Evolutionary conservation across 768 basidiomycete genomes (phyloP).

Genomic region (Kwoniella europaea): DNA sequence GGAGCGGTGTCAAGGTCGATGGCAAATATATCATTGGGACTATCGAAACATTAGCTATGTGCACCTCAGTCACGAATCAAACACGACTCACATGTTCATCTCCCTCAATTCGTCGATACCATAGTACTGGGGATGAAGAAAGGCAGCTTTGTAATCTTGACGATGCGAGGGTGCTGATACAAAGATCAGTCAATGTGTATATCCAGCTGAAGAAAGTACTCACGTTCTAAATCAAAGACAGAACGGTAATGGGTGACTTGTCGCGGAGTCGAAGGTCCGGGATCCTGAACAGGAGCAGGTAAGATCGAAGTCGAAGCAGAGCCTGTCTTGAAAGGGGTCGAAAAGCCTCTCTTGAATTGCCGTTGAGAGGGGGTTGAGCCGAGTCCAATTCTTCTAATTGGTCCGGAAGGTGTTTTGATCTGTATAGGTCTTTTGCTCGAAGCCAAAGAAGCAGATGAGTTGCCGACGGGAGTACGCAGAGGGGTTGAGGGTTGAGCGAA

Average conservation of each 20-base stretch:
- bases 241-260: conserved; percentile 4
- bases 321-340: conserved; percentile 49
- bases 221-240: conserved; percentile 45
- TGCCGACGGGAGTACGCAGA: conserved; percentile 27
- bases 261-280: background rate
- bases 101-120: conserved; percentile 32
- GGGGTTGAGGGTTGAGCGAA: conserved; percentile 26
- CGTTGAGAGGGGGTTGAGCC: conserved; percentile 39
- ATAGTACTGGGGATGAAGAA: conserved; percentile 46
- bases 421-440: conserved; percentile 28
- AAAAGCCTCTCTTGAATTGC: conserved; percentile 33
- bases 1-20: conserved; percentile 39
- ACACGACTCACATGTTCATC: conserved; percentile 40
- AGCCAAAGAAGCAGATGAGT: conserved; percentile 9
- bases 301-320: background rate
- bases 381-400: conserved; percentile 46
- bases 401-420: conserved; percentile 35
- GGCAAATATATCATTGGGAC: conserved; percentile 46
- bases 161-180: conserved; percentile 27
- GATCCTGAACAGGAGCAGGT: background rate
- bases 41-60: conserved; percentile 12
- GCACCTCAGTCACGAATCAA: background rate
- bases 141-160: conserved; percentile 23
- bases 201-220: conserved; percentile 13
- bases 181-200: too few relatives aligned